Evolutionary conservation across 495 filamentous ascomycete species (phyloP).

Genomic region (Penicillium subrubescens): DNA sequence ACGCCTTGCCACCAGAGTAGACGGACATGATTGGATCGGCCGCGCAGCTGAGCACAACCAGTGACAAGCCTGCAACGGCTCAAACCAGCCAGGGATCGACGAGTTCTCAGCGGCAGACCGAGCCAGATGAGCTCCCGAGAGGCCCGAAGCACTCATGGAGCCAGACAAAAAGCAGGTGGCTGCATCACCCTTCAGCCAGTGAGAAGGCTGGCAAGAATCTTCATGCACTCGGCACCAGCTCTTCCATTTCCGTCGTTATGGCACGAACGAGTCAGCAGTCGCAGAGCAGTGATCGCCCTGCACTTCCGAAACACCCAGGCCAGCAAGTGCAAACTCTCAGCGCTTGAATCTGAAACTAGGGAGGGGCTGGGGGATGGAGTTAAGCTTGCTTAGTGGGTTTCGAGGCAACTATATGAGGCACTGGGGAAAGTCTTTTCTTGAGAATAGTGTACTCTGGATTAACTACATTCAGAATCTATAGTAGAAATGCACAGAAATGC

Average conservation of each 20-base stretch:
- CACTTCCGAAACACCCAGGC: slow-evolving; percentile 24
- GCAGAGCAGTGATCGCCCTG: slow-evolving; percentile 12
- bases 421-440: background rate
- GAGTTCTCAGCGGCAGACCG: background rate
- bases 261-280: slow-evolving; percentile 22
- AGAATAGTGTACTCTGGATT: background rate
- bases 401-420: background rate
- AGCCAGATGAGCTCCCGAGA: slow-evolving; percentile 3
- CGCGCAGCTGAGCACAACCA: slow-evolving; percentile 21
- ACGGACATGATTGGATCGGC: slow-evolving; percentile 3
- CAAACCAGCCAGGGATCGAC: slow-evolving; percentile 4
- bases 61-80: slow-evolving; percentile 10
- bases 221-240: slow-evolving; percentile 8
- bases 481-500: background rate
- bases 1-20: slow-evolving; percentile 8
- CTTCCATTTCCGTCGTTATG: slow-evolving; percentile 7
- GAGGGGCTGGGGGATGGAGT: background rate
- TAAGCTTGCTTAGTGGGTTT: background rate
- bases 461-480: background rate
- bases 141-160: background rate
- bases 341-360: background rate
- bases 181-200: background rate
- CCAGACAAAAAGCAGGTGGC: background rate
- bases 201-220: background rate
- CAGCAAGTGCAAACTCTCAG: slow-evolving; percentile 12